phyloP scores from a whole-genome alignment of 2,329 filamentous ascomycete species.

The Sodiomyces alkalinus region DNA sequence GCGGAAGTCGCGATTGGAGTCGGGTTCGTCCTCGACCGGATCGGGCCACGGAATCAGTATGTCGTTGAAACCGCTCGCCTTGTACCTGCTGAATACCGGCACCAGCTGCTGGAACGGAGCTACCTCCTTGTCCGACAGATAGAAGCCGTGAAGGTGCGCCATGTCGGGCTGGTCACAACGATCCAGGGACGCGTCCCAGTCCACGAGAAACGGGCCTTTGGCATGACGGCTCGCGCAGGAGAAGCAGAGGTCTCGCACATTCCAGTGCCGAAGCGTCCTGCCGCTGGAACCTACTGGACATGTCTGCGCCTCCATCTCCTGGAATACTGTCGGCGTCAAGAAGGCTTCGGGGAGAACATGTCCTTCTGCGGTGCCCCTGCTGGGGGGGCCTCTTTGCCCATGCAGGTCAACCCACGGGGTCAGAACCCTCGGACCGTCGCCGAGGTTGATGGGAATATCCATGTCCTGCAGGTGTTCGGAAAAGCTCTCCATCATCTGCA shows the following conservation, averaged over 20 bases:
- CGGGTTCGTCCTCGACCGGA: conserved; percentile 27
- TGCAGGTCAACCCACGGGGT: conserved; percentile 49
- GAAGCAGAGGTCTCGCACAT: conserved; percentile 48
- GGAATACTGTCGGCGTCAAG: conserved; percentile 15
- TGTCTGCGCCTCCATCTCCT: conserved; percentile 28
- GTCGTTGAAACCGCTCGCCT: conserved; percentile 58
- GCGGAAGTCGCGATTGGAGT: conserved; percentile 30
- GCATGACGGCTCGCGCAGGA: conserved; percentile 50
- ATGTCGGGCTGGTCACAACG: conserved; percentile 68
- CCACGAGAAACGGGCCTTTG: conserved; percentile 46
- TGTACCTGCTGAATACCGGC: conserved; percentile 64
- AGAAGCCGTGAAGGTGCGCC: conserved; percentile 57
- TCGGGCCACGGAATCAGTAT: conserved; percentile 54
- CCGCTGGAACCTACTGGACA: conserved; percentile 49
- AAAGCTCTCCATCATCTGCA: conserved; percentile 58
- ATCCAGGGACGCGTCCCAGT: conserved; percentile 51
- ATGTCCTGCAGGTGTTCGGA: conserved; percentile 63
- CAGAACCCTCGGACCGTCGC: conserved; percentile 59
- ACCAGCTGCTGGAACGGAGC: conserved; percentile 49
- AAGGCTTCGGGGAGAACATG: neutral
- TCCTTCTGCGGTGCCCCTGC: no score
- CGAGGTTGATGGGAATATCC: conserved; percentile 70
- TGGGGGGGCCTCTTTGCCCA: no score
- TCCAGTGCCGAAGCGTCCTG: conserved; percentile 44
- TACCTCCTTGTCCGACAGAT: conserved; percentile 47